Evolutionary conservation across 768 basidiomycete species (phyloP).

Genomic region (Rhodotorula toruloides): DNA sequence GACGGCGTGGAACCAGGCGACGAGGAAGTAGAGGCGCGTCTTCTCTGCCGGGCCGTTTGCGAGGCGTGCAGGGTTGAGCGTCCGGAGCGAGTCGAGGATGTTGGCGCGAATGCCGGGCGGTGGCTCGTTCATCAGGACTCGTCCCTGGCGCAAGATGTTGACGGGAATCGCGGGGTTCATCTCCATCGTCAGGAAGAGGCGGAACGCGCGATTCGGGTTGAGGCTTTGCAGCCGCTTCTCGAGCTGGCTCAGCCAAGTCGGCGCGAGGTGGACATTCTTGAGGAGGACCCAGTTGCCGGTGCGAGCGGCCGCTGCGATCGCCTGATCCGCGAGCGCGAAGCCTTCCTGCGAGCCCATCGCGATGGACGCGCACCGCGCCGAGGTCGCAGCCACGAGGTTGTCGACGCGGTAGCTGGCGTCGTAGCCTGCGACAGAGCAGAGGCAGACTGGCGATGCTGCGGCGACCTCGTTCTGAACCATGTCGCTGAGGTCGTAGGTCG

Average conservation of each 20-base stretch:
- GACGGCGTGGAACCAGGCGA: conserved; percentile 98
- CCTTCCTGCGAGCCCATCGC: conserved; percentile 99
- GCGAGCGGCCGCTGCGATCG: conserved; percentile 83
- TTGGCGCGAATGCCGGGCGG: conserved; percentile 96
- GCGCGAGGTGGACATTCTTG: conserved; percentile 85
- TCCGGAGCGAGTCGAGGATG: conserved; percentile 76
- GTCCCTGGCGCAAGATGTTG: conserved; percentile 91
- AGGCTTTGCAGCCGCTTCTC: conserved; percentile 95
- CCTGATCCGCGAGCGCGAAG: conserved; percentile 91
- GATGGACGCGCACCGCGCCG: conserved; percentile 74
- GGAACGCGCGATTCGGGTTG: conserved; percentile 82
- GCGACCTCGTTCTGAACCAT: conserved; percentile 77
- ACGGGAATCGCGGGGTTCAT: conserved; percentile 90
- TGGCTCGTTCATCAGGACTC: conserved; percentile 97
- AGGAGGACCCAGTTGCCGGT: conserved; percentile 94
- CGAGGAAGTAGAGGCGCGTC: conserved; percentile 83
- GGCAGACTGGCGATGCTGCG: conserved; percentile 73
- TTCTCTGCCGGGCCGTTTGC: conserved; percentile 87
- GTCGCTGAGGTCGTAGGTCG: conserved; percentile 66
- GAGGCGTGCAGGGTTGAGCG: conserved; percentile 65
- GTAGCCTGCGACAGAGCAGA: conserved; percentile 90
- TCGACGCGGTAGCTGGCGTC: conserved; percentile 98
- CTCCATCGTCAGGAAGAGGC: conserved; percentile 97
- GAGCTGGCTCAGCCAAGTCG: conserved; percentile 88
- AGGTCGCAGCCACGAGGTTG: conserved; percentile 65